phyloP scores from a whole-genome alignment of 2,329 filamentous ascomycete genomes.

The Trichophyton simii region DNA sequence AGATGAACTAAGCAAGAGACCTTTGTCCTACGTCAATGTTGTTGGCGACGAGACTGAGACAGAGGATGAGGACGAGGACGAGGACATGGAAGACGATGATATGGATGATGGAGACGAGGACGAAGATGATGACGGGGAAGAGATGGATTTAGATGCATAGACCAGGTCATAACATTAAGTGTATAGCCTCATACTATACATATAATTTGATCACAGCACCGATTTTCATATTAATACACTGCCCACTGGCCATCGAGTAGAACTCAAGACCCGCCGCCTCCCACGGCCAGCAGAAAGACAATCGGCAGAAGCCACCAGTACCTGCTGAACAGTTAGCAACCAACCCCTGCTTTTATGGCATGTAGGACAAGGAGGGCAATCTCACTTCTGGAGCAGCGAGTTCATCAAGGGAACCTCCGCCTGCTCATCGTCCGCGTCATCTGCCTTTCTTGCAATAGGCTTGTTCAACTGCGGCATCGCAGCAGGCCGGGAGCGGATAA shows the following conservation, averaged over 20 bases:
- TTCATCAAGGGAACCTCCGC: constrained; percentile 27
- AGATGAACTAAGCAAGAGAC: background rate
- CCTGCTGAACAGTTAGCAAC: constrained; percentile 17
- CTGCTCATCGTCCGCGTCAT: constrained; percentile 25
- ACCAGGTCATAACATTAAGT: background rate
- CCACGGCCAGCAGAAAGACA: constrained; percentile 30
- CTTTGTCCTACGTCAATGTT: background rate
- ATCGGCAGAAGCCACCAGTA: constrained; percentile 39
- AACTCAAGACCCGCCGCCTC: constrained; percentile 23
- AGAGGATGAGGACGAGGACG: background rate
- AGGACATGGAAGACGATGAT: background rate
- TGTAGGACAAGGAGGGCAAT: background rate
- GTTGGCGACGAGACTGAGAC: background rate
- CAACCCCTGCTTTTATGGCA: background rate
- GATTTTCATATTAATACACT: background rate
- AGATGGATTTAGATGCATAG: constrained; percentile 5
- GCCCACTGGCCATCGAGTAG: background rate
- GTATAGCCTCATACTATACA: background rate
- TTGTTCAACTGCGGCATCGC: constrained; percentile 29
- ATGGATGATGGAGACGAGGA: background rate
- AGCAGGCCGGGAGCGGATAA: constrained; percentile 23
- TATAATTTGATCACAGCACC: background rate
- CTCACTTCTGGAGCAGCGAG: constrained; percentile 30
- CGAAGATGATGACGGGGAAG: background rate
- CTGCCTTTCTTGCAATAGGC: constrained; percentile 28